Percentiles rank a stretch among this genome's conserved stretches.
phyloP scores from a whole-genome alignment of 768 basidiomycete genomes.

The Podaxis sp. region DNA sequence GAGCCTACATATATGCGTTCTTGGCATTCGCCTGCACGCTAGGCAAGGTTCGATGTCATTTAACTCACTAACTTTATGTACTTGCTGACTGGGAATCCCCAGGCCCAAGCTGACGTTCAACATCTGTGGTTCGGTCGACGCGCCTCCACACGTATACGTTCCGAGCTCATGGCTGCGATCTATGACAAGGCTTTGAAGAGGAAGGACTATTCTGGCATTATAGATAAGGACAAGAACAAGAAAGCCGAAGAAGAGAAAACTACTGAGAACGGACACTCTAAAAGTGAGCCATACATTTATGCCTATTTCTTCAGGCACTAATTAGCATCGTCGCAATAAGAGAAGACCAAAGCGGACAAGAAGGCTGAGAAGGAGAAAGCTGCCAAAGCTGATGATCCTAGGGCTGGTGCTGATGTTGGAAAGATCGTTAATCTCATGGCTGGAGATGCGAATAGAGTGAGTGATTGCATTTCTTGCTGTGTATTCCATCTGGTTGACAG shows the following conservation, averaged over 20 bases:
- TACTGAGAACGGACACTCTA: slow-evolving; percentile 20
- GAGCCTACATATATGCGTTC: slow-evolving; percentile 79
- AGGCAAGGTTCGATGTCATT: slow-evolving; percentile 41
- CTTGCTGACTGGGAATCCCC: background rate
- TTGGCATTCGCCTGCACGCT: slow-evolving; percentile 67
- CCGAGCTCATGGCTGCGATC: slow-evolving; percentile 81
- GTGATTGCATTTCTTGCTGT: slow-evolving; percentile 9
- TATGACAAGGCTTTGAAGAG: slow-evolving; percentile 88
- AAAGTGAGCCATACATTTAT: background rate
- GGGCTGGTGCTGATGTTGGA: slow-evolving; percentile 81
- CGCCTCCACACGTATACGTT: slow-evolving; percentile 69
- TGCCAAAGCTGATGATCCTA: slow-evolving; percentile 45
- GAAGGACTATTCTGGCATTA: slow-evolving; percentile 79
- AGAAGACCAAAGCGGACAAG: slow-evolving; percentile 32
- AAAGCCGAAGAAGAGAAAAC: slow-evolving; percentile 27
- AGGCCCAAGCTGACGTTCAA: slow-evolving; percentile 68
- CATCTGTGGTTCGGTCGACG: slow-evolving; percentile 83
- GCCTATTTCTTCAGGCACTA: background rate
- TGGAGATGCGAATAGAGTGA: slow-evolving; percentile 63
- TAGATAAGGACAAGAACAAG: slow-evolving; percentile 47
- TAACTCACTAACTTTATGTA: background rate
- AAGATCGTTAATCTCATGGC: slow-evolving; percentile 93
- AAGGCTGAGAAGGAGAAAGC: slow-evolving; percentile 38
- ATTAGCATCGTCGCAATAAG: slow-evolving; percentile 13
- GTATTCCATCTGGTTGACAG: background rate